Conservation (phyloP, 2,329 filamentous ascomycete species). For the Leptographium galeiforme region DNA sequence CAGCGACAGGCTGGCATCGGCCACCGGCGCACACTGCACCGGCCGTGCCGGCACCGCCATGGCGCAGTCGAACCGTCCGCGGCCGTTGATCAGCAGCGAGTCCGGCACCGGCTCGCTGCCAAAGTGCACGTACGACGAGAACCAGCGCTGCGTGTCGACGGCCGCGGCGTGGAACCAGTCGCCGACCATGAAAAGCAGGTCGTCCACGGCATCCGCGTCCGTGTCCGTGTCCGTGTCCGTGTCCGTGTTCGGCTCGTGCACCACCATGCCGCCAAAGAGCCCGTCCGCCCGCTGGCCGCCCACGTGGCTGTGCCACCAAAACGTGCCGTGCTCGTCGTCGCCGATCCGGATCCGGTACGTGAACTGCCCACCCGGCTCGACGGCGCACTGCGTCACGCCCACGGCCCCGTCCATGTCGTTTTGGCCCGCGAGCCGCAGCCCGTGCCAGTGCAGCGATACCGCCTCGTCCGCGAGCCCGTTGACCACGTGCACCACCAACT, state of each 20-base stretch:
- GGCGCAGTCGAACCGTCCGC: constrained; percentile 5
- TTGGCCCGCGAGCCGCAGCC: constrained; percentile 20
- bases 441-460: constrained; percentile 31
- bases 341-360: constrained; percentile 31
- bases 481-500: constrained; percentile 25
- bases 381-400: constrained; percentile 51
- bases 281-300: constrained; percentile 57
- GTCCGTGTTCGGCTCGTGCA: too few relatives aligned
- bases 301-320: constrained; percentile 55
- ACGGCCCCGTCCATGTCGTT: constrained; percentile 55
- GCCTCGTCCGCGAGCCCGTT: constrained; percentile 24
- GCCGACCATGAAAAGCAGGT: constrained; percentile 49
- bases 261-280: constrained; percentile 42
- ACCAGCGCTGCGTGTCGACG: background rate
- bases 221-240: too few relatives aligned
- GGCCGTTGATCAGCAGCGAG: constrained; percentile 8
- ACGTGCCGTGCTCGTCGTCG: constrained; percentile 18
- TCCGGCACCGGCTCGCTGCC: constrained; percentile 8
- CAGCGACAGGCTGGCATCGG: background rate
- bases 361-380: constrained; percentile 47
- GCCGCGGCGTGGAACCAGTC: constrained; percentile 38
- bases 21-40: background rate
- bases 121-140: background rate
- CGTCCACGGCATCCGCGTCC: constrained; percentile 47
- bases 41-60: constrained; percentile 2